Percentiles rank a stretch among this genome's conserved stretches.
phyloP scores from a whole-genome alignment of 2,329 filamentous ascomycete genomes.

The Chaetothyriales sp. region DNA sequence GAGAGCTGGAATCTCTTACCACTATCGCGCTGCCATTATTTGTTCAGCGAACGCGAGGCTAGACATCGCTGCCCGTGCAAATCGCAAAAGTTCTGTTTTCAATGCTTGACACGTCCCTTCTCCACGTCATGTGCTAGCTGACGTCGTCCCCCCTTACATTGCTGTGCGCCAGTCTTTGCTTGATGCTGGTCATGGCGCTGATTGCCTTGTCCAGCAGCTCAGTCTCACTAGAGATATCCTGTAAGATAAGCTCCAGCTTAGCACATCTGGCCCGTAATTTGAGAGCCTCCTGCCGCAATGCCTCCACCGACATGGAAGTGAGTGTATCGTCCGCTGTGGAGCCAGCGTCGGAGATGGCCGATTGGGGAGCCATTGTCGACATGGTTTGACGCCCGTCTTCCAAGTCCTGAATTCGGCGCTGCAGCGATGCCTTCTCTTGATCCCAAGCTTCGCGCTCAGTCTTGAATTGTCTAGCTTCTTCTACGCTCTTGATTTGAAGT shows the following conservation, averaged over 20 bases:
- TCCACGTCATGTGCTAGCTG: background rate
- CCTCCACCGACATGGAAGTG: slow-evolving; percentile 13
- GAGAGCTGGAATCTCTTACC: background rate
- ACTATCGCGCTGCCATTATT: background rate
- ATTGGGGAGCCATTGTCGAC: background rate
- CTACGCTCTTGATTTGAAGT: slow-evolving; percentile 31
- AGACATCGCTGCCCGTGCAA: background rate
- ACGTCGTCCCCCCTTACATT: slow-evolving; percentile 1
- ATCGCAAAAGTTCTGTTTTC: background rate
- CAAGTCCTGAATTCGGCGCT: slow-evolving; percentile 24
- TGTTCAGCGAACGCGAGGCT: too few relatives aligned
- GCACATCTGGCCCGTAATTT: slow-evolving; percentile 11
- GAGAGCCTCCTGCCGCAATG: slow-evolving; percentile 15
- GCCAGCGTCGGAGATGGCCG: background rate
- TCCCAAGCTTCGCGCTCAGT: slow-evolving; percentile 26
- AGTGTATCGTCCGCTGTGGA: background rate
- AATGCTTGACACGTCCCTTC: background rate
- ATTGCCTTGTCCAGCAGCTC: slow-evolving; percentile 12
- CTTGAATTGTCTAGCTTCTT: slow-evolving; percentile 31
- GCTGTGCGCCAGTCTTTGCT: slow-evolving; percentile 4
- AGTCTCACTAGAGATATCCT: slow-evolving; percentile 12
- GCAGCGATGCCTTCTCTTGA: slow-evolving; percentile 25
- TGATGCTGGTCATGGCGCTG: slow-evolving; percentile 24
- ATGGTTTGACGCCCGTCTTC: slow-evolving; percentile 17
- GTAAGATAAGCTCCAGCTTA: slow-evolving; percentile 13